Conservation (phyloP, 164 flowering plant species). For the Nymphaea colorata region DNA sequence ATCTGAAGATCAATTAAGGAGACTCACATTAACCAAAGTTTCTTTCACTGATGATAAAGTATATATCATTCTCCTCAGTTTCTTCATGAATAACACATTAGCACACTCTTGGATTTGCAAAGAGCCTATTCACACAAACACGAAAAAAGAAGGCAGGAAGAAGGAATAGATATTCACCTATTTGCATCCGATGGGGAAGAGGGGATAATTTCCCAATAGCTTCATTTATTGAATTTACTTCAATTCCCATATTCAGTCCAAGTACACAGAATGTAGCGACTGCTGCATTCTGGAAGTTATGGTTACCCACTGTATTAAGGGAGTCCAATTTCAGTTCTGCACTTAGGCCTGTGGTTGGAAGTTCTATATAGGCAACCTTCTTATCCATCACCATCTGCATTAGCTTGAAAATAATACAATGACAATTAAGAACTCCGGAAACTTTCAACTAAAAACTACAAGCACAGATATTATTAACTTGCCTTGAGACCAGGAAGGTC, state of each 20-base stretch:
- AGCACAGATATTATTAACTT: neutral
- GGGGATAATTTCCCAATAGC: conserved; percentile 14
- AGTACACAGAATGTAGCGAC: conserved; percentile 32
- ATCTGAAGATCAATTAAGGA: no score
- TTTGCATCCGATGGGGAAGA: conserved; percentile 35
- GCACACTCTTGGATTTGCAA: no score
- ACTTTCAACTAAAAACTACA: no score
- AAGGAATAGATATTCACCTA: conserved; percentile 15
- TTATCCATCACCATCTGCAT: conserved; percentile 20
- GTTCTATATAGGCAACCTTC: conserved; percentile 20
- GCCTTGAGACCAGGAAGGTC: conserved; percentile 32
- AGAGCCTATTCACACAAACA: no score
- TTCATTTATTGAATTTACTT: conserved; percentile 19
- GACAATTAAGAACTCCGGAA: no score
- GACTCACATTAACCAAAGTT: neutral
- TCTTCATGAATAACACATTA: no score
- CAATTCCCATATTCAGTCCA: conserved; percentile 24
- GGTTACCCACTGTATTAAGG: conserved; percentile 24
- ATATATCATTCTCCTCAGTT: no score
- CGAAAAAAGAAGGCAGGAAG: neutral
- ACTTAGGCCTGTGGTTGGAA: conserved; percentile 20
- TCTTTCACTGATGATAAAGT: neutral
- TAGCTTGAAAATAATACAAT: no score
- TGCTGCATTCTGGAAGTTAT: conserved; percentile 34
- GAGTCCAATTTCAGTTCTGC: conserved; percentile 17